Conservation (phyloP, 805 yeast genomes). For the Kuraishia cidri region DNA sequence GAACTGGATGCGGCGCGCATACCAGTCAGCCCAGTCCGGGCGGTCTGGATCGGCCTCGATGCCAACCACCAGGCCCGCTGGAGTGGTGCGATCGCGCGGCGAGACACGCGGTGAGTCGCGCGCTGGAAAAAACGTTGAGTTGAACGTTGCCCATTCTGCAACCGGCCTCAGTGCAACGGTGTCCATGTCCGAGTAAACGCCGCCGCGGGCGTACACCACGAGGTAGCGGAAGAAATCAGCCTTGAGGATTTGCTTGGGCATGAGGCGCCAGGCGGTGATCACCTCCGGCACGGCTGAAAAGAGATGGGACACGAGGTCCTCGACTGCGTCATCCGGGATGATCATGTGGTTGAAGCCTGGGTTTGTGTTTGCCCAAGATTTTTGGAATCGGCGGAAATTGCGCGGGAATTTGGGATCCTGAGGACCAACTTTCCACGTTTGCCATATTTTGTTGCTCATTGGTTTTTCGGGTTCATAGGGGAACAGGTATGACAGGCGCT, state of each 20-base stretch:
- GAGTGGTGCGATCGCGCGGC: conserved; percentile 7
- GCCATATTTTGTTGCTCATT: conserved; percentile 84
- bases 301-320: conserved; percentile 45
- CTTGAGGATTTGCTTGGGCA: conserved; percentile 78
- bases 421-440: conserved; percentile 77
- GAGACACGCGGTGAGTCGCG: conserved; percentile 4
- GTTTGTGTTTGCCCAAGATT: conserved; percentile 58
- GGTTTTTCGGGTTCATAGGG: conserved; percentile 63
- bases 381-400: conserved; percentile 36
- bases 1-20: conserved; percentile 86
- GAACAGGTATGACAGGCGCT: conserved; percentile 58
- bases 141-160: conserved; percentile 61
- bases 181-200: conserved; percentile 88
- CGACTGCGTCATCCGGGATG: conserved; percentile 51
- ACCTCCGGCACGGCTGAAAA: conserved; percentile 73
- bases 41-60: conserved; percentile 97
- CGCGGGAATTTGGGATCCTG: conserved; percentile 49
- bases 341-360: conserved; percentile 58
- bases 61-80: conserved; percentile 79
- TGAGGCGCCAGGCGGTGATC: conserved; percentile 56
- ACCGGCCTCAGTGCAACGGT: conserved; percentile 70
- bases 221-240: conserved; percentile 94
- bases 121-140: conserved; percentile 10
- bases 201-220: conserved; percentile 84
- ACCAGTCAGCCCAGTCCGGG: conserved; percentile 90